Evolutionary conservation across 1,284 basidiomycete species (phyloP), one percentile per base, ranked within the genome.

Genomic region (Apiotrichum brassicae): DNA sequence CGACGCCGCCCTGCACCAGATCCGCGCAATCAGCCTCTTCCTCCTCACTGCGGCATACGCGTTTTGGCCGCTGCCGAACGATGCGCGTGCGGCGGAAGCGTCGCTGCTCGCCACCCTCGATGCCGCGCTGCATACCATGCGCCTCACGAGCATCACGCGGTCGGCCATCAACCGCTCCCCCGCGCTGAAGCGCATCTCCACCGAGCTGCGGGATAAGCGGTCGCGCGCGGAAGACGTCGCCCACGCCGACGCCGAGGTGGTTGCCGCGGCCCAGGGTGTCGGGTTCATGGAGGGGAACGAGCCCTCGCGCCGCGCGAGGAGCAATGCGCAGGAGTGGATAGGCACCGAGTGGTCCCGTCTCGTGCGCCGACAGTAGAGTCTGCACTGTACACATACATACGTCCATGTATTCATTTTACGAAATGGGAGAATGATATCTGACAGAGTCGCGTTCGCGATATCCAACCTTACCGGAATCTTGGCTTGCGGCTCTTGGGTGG

Each of bases 41-140:
- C 26, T 58, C 19, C 23, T 62, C 4, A 62, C 65, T 0, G 34
- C 63, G 18, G 47, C 55, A 11, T 68, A 68, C 58, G 47, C 53
- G 40, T 50, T 57, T 51, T 52, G 62, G 18, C 68, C 68, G 13
- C 33, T 62, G 33, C 56, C 48, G 12, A 14, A 33, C 2, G 37
- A 47, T 8, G 44, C 33, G 20, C 34, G 35, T 5, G 26, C 40
- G 1, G 32, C 24, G 13, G 37, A 52, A 26, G 23, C 23, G 16
- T 36, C 42, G 13, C 23, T 43, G 0, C n/a, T 43, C n/a, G 5
- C n/a, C 9, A 33, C 34, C 8, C 50, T 56, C 32, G 46, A 47
- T 6, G 23, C 25, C n/a, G 38, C 54, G 25, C 51, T 54, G 6
- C 52, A 53, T 6, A 59, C 54, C 2, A 25, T 54, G 19, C 57